A percentile compares a stretch with the other conserved stretches of the same genome.
These are phyloP conservation scores for Phytophthora pistaciae DNA, from an alignment of 352 stramenopile genomes.

Conservation along the genomic window DNA sequence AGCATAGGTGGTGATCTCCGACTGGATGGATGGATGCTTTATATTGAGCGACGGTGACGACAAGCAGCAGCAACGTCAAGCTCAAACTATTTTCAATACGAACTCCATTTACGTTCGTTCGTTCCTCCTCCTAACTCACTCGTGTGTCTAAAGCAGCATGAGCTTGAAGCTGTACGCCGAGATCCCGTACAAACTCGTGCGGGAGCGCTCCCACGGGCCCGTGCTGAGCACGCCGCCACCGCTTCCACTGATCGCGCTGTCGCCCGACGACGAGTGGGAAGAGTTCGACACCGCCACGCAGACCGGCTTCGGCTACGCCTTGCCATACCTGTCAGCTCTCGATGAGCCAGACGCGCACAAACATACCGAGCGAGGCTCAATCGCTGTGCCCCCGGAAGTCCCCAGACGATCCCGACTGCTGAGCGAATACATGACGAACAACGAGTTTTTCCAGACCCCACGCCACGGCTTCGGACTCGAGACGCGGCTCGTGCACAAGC, in stretches of 20 bases:
- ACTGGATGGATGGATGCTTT: neutral
- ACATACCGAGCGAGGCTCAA: conserved; percentile 24
- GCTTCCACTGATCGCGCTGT: conserved; percentile 71
- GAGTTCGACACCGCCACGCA: conserved; percentile 69
- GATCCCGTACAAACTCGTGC: conserved; percentile 42
- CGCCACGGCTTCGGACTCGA: conserved; percentile 73
- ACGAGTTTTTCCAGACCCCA: conserved; percentile 66
- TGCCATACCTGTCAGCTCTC: conserved; percentile 54
- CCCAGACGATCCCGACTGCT: conserved; percentile 48
- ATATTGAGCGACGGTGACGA: conserved; percentile 10
- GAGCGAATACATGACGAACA: conserved; percentile 79
- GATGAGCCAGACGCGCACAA: conserved; percentile 54
- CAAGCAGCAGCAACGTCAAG: conserved; percentile 21
- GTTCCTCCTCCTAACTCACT: neutral
- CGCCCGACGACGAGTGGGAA: conserved; percentile 72
- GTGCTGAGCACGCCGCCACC: conserved; percentile 58
- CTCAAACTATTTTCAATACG: conserved; percentile 40
- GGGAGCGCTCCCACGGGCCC: conserved; percentile 53
- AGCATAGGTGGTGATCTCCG: conserved; percentile 17
- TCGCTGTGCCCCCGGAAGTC: conserved; percentile 9
- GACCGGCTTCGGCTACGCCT: conserved; percentile 63
- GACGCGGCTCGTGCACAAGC: conserved; percentile 72
- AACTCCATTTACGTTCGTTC: conserved; percentile 22
- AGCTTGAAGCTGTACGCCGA: conserved; percentile 30
- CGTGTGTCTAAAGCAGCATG: conserved; percentile 8